phyloP scores from a whole-genome alignment of 1,284 basidiomycete species.

The Ustilago loliicola region DNA sequence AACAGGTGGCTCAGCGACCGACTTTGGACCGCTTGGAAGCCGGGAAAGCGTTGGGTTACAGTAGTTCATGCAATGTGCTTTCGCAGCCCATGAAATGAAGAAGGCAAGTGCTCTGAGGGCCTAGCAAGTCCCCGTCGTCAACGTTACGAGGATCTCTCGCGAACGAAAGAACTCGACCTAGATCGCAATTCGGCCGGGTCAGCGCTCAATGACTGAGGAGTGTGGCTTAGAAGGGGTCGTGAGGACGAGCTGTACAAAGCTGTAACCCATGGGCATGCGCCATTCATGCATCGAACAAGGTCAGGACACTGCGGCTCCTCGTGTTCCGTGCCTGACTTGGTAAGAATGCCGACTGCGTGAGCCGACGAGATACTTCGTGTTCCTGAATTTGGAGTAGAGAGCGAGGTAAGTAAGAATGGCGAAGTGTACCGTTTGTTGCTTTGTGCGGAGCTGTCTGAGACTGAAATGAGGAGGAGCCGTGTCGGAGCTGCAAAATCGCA shows the following conservation, averaged over 20 bases:
- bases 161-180: too few species aligned
- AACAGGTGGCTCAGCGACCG: not conserved
- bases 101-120: too few species aligned
- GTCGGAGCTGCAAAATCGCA: conserved; percentile 7
- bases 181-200: too few species aligned
- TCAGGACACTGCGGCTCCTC: not conserved
- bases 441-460: conserved; percentile 9
- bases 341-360: not conserved
- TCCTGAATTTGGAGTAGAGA: not conserved
- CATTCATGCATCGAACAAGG: conserved; percentile 1
- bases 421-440: not conserved
- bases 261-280: not conserved
- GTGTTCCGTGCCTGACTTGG: conserved; percentile 1
- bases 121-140: not conserved
- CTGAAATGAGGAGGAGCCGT: not conserved
- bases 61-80: not conserved
- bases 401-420: not conserved
- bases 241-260: not conserved
- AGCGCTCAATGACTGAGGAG: not conserved
- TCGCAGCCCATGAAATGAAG: not conserved
- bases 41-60: not conserved
- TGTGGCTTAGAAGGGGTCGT: not conserved
- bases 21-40: not conserved
- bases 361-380: conserved; percentile 5
- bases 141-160: not conserved